Base-by-base conservation (phyloP, 2,329 filamentous ascomycete species). In the Neospermospora avenae region DNA sequence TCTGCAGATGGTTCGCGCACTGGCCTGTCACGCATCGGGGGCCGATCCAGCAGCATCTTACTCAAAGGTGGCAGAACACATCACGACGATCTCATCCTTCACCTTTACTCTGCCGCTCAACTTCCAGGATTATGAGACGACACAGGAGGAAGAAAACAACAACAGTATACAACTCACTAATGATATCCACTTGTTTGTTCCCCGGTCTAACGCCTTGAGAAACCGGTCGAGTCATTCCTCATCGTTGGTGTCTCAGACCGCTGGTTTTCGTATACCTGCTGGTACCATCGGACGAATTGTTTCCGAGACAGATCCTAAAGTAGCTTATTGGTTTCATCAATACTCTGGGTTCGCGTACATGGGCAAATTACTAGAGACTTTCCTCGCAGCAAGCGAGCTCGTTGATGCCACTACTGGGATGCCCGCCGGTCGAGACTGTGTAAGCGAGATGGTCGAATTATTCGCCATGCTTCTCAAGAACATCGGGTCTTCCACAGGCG, bases 301-400 rank as follows among this genome's bases (percentile, higher is more conserved):
- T 54, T 90, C 88, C 7, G 90, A 96, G 66, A 84, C 84, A 46
- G 39, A 42, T 51, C 48, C 48, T 11, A 85, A 89, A 53, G 88
- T 93, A 14, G 82, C 90, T 25, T 82, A 89, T 69, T 91, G 96
- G 77, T 85, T 80, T 58, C 80, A 91, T 71, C 78, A 83, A 22
- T 93, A 96, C 73, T 96, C 91, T 6, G 87, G 86, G 3, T 76
- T 97, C 45, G 86, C 88, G 13, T 88, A 96, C 61, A 79, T 97
- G 44, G 91, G 91, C 35, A 89, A 88, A 67, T 84, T 88, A 35
- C 77, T 93, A 2, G 88, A 90, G 63, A 86, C 87, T 8, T 86
- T 86, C 58, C 74, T 88, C 13, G 76, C 80, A 25, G 81, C 85
- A 58, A 77, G 82, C 35, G 80, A 81, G 61, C 68, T 74, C 51